Evolutionary conservation across 1,284 basidiomycete genomes (phyloP), one percentile per base, ranked within the genome.

Genomic region (Apiotrichum laibachii): DNA sequence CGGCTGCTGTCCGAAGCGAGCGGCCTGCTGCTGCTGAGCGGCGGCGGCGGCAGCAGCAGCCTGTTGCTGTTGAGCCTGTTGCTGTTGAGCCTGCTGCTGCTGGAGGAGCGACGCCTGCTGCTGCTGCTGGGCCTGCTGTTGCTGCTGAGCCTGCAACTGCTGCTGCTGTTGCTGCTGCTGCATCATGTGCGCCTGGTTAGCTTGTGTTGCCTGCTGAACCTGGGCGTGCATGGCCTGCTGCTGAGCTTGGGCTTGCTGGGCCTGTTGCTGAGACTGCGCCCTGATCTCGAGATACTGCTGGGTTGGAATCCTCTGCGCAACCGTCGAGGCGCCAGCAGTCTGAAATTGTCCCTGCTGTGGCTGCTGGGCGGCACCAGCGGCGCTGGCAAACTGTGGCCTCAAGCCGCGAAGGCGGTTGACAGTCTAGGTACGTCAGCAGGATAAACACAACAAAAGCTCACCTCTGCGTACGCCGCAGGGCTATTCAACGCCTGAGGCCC

Each of bases 381-480:
- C 46, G n/a, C 22, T 19, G 12, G n/a, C 49, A 11, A 50, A 11
- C 44, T 53, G 50, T 50, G 58, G 54, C 46, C 56, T 48, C 44
- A 63, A 31, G n/a, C 33, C 37, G 10, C 72, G 69, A 16, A 75
- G 50, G 19, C 73, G 70, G 22, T 60, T 65, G 63, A 77, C 68
- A 0, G 72, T 70, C 70, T 76, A 53, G 11, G 37, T 37, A 48
- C 7, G 13, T 13, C 18, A 34, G 8, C 44, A 26, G 5, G 6
- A 19, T 22, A 21, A 40, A 21, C 15, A 40, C 22, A 13, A 50
- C 6, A 26, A 39, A 42, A 19, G 67, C 72, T 61, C 40, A 76
- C 77, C 53, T 79, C 77, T 51, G 69, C 69, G 60, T 75, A 80
- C 5, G 65, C 66, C 19, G 66, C 67, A 1, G 76, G 72, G 49